These are phyloP conservation scores for Plasmodium reichenowi DNA, from an alignment of 169 alveolate genomes.

Conservation along the genomic window DNA sequence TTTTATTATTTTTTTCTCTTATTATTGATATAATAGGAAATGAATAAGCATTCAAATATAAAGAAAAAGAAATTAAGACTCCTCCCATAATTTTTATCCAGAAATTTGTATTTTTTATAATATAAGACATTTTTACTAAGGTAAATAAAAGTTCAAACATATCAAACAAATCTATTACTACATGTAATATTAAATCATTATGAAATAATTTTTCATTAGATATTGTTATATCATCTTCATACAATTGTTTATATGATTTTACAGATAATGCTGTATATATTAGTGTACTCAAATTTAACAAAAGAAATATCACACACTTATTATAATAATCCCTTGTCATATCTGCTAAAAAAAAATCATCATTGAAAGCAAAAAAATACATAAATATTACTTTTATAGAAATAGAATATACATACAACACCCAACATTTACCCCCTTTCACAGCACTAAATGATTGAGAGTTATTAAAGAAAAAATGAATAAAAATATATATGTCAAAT, in stretches of 20 bases:
- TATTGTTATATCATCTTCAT: slow-evolving; percentile 72
- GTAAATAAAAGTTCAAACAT: slow-evolving; percentile 78
- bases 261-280: slow-evolving; percentile 79
- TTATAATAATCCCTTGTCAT: slow-evolving; percentile 75
- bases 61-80: slow-evolving; percentile 49
- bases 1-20: slow-evolving; percentile 54
- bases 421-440: slow-evolving; percentile 86
- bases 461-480: slow-evolving; percentile 78
- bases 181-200: slow-evolving; percentile 84
- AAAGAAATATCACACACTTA: slow-evolving; percentile 74
- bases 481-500: slow-evolving; percentile 80
- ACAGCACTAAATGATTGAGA: slow-evolving; percentile 81
- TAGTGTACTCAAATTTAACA: slow-evolving; percentile 78
- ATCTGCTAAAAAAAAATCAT: slow-evolving; percentile 62
- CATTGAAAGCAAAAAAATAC: slow-evolving; percentile 82
- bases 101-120: slow-evolving; percentile 49
- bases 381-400: slow-evolving; percentile 80
- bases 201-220: slow-evolving; percentile 84
- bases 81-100: slow-evolving; percentile 74
- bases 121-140: slow-evolving; percentile 26
- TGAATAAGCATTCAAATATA: slow-evolving; percentile 57
- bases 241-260: slow-evolving; percentile 72
- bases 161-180: slow-evolving; percentile 82
- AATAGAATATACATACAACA: slow-evolving; percentile 80
- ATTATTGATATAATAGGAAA: slow-evolving; percentile 61